These are phyloP conservation scores for Plantago major DNA, from an alignment of 257 asterid genomes.

Conservation along the genomic window DNA sequence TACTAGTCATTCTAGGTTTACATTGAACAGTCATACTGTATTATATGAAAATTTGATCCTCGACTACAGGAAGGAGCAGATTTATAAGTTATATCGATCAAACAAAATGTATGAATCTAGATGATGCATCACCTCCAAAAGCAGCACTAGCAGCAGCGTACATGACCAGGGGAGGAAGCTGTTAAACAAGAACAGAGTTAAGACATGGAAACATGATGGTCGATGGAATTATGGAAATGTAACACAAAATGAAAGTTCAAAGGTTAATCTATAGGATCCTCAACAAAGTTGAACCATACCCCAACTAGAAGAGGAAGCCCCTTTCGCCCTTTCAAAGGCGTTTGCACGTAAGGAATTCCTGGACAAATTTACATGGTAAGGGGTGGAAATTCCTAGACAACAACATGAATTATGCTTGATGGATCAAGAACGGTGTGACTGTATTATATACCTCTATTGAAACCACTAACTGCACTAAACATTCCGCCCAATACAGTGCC, in stretches of 20 bases:
- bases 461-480: too few species aligned
- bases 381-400: background rate
- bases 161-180: constrained; percentile 66
- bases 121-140: constrained; percentile 66
- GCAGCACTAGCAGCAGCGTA: constrained; percentile 82
- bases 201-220: too few species aligned
- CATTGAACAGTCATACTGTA: background rate
- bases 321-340: constrained; percentile 61
- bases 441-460: too few species aligned
- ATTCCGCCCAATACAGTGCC: too few species aligned
- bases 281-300: constrained; percentile 32
- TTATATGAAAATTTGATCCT: background rate
- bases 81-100: constrained; percentile 2
- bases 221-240: too few species aligned
- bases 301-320: constrained; percentile 68
- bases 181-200: constrained; percentile 18
- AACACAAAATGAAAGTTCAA: background rate
- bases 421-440: too few species aligned
- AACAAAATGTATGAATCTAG: background rate
- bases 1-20: too few species aligned
- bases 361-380: too few species aligned
- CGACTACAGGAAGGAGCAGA: background rate
- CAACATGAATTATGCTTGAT: too few species aligned
- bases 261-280: background rate
- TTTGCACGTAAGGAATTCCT: constrained; percentile 32